A percentile compares a stretch with the other conserved stretches of the same genome.
Conservation (phyloP, 164 flowering plant genomes). For the Magnolia sinica region DNA sequence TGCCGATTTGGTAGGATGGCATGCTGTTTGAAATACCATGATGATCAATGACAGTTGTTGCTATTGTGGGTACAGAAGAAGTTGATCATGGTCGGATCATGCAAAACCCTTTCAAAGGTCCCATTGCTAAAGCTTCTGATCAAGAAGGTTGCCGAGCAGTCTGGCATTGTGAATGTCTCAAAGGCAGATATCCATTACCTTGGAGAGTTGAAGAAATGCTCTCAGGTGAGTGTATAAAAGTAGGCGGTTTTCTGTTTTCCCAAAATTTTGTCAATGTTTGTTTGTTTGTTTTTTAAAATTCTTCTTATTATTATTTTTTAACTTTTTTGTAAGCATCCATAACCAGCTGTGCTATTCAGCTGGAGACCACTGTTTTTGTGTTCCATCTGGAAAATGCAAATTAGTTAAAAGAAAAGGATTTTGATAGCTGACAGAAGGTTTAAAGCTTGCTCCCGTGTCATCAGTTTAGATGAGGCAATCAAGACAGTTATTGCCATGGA, state of each 20-base stretch:
- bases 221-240: constrained; percentile 27
- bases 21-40: not conserved
- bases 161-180: constrained; percentile 49
- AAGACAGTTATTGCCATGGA: not conserved
- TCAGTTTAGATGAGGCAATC: not conserved
- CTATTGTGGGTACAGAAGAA: constrained; percentile 59
- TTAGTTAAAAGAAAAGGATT: not conserved
- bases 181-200: constrained; percentile 41
- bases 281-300: not conserved
- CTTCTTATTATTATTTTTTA: too few species aligned
- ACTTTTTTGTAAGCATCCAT: too few species aligned
- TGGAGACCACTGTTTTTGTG: too few species aligned
- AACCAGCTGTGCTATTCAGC: too few species aligned
- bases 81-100: constrained; percentile 93
- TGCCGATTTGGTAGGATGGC: not conserved
- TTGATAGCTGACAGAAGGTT: not conserved
- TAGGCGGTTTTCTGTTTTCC: not conserved
- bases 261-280: not conserved
- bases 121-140: constrained; percentile 86
- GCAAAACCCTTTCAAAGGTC: constrained; percentile 74
- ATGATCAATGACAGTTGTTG: not conserved
- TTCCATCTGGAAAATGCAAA: not conserved
- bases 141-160: constrained; percentile 75
- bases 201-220: constrained; percentile 50
- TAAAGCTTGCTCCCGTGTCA: not conserved